Conservation (phyloP, 2,329 filamentous ascomycete species). For the Ceratocystis variospora region DNA sequence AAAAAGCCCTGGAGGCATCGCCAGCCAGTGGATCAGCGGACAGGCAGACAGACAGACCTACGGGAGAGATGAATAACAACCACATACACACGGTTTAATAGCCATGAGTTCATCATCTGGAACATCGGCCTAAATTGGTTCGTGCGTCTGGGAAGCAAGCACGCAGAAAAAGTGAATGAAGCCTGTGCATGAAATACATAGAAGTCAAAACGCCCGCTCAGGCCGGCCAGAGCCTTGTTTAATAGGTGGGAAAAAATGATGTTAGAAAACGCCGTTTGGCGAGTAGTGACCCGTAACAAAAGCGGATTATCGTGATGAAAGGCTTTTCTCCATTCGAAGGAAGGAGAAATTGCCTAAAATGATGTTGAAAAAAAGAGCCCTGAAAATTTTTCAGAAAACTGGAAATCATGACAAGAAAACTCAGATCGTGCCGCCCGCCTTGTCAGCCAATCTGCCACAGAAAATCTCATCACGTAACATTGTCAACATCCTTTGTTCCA, state of each 20-base stretch:
- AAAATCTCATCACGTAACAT: background rate
- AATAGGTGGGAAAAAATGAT: background rate
- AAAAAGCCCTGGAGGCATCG: too few species aligned
- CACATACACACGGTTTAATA: too few species aligned
- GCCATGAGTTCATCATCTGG: too few species aligned
- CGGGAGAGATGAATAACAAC: too few species aligned
- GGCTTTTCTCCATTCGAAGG: background rate
- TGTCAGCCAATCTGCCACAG: background rate
- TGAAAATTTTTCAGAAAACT: background rate
- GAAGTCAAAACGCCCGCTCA: background rate
- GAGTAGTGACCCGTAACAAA: background rate
- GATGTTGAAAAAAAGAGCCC: background rate
- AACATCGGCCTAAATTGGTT: too few species aligned
- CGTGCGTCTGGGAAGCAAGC: background rate
- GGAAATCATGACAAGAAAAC: background rate
- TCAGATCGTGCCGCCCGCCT: background rate
- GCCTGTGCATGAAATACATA: constrained; percentile 3
- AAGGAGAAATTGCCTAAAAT: background rate
- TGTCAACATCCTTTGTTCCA: background rate
- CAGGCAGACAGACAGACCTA: too few species aligned
- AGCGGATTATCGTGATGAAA: background rate
- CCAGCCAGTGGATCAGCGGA: too few species aligned
- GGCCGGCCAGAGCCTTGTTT: background rate
- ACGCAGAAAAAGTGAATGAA: background rate
- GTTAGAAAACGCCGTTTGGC: background rate